Percentiles rank a stretch among this genome's conserved stretches.
Conservation (phyloP, 2,329 filamentous ascomycete genomes). For the Xylaria digitata region DNA sequence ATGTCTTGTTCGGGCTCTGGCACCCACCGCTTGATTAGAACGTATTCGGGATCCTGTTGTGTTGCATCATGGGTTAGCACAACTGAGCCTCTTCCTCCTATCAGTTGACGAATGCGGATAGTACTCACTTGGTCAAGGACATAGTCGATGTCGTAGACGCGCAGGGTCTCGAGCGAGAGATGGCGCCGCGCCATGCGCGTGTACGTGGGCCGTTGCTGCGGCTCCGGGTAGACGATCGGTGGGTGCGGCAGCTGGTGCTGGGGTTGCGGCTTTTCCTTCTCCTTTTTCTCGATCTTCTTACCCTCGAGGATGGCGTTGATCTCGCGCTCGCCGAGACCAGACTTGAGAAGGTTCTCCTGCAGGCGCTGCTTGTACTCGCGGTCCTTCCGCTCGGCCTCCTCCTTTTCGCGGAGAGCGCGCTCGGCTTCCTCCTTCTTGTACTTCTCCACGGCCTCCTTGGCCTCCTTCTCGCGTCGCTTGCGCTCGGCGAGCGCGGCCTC, state of each 20-base stretch:
- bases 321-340: conserved; percentile 68
- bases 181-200: conserved; percentile 72
- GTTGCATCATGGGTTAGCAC: conserved; percentile 5
- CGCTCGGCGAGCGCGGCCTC: conserved; percentile 59
- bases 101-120: no score
- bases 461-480: conserved; percentile 58
- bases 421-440: conserved; percentile 63
- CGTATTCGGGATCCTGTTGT: conserved; percentile 71
- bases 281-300: conserved; percentile 61
- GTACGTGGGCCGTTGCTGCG: conserved; percentile 62
- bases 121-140: conserved; percentile 65
- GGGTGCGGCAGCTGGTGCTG: neutral
- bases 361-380: conserved; percentile 66
- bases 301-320: conserved; percentile 66
- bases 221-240: conserved; percentile 21
- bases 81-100: neutral
- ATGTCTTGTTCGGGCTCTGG: conserved; percentile 76
- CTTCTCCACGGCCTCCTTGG: conserved; percentile 63
- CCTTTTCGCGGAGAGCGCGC: conserved; percentile 59
- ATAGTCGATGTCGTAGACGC: conserved; percentile 66
- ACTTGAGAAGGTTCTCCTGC: conserved; percentile 67
- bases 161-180: conserved; percentile 71
- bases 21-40: conserved; percentile 80
- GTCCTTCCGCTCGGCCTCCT: conserved; percentile 62
- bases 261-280: conserved; percentile 6